A percentile compares a stretch with the other conserved stretches of the same genome.
phyloP scores from a whole-genome alignment of 352 stramenopile species.

The Phytophthora lateralis region DNA sequence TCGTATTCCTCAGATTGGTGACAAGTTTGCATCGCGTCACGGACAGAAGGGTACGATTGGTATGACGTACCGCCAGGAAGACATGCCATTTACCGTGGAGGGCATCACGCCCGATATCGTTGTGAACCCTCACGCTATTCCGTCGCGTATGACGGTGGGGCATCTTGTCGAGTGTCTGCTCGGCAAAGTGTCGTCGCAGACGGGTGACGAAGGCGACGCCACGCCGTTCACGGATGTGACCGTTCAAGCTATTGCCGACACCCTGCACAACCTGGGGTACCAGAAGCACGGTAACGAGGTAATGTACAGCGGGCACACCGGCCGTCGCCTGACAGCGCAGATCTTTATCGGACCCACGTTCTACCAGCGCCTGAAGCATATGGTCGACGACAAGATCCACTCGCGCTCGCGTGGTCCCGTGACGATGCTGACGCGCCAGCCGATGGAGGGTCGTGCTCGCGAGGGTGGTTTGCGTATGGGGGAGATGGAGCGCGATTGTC shows the following conservation, averaged over 20 bases:
- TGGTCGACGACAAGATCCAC: conserved; percentile 99
- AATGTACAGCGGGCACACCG: conserved; percentile 99
- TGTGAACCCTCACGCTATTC: conserved; percentile 99
- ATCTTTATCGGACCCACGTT: conserved; percentile 99
- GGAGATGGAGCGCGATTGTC: conserved; percentile 99
- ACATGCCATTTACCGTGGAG: conserved; percentile 99
- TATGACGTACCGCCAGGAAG: conserved; percentile 99
- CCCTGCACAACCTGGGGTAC: conserved; percentile 96
- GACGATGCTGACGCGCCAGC: conserved; percentile 99
- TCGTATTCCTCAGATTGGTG: conserved; percentile 98
- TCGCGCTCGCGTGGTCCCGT: conserved; percentile 93
- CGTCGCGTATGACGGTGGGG: conserved; percentile 99
- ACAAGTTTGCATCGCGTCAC: conserved; percentile 97
- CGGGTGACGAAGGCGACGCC: conserved; percentile 97
- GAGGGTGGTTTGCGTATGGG: conserved; percentile 99
- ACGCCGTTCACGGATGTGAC: conserved; percentile 99
- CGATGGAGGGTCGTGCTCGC: conserved; percentile 97
- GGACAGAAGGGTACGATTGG: conserved; percentile 96
- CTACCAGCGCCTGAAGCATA: conserved; percentile 99
- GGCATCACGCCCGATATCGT: conserved; percentile 99
- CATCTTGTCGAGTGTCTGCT: conserved; percentile 99
- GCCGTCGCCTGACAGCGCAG: conserved; percentile 93
- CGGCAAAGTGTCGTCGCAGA: conserved; percentile 97
- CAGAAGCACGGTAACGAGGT: conserved; percentile 99
- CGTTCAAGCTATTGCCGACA: conserved; percentile 97